phyloP scores from a whole-genome alignment of 2,329 filamentous ascomycete genomes.

The Periconia digitata region DNA sequence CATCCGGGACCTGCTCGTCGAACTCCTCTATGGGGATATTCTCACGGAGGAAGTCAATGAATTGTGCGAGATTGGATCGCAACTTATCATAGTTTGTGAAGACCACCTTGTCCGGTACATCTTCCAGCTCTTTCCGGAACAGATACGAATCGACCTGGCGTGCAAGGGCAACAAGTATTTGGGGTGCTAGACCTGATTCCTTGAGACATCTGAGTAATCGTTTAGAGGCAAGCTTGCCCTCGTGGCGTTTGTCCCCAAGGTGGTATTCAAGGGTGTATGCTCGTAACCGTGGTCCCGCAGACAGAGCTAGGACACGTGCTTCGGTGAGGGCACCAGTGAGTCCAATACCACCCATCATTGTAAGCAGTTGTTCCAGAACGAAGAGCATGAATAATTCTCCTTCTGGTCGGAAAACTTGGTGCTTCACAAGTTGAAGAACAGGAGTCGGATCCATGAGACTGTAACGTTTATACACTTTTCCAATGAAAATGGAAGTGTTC shows the following conservation, averaged over 20 bases:
- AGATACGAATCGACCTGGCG: conserved; percentile 88
- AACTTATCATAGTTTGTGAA: conserved; percentile 89
- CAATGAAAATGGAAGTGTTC: conserved; percentile 86
- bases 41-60: conserved; percentile 82
- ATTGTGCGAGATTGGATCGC: conserved; percentile 81
- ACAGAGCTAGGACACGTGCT: conserved; percentile 82
- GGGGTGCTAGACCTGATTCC: conserved; percentile 71
- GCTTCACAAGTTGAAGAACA: conserved; percentile 84
- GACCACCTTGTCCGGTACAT: conserved; percentile 85
- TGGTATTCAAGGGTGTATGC: conserved; percentile 75
- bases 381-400: conserved; percentile 91
- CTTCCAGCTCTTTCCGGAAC: conserved; percentile 70
- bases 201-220: conserved; percentile 78
- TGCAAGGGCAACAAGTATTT: conserved; percentile 84
- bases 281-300: conserved; percentile 77
- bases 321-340: conserved; percentile 88
- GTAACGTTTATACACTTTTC: conserved; percentile 86
- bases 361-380: conserved; percentile 85
- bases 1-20: conserved; percentile 73
- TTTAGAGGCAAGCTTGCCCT: conserved; percentile 72
- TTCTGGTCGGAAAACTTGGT: conserved; percentile 70
- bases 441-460: conserved; percentile 80
- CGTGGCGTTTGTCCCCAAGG: conserved; percentile 79
- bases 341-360: conserved; percentile 91
- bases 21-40: conserved; percentile 78